These are phyloP conservation scores for Mycena belliarum DNA, from an alignment of 768 basidiomycete species.

Conservation along the genomic window DNA sequence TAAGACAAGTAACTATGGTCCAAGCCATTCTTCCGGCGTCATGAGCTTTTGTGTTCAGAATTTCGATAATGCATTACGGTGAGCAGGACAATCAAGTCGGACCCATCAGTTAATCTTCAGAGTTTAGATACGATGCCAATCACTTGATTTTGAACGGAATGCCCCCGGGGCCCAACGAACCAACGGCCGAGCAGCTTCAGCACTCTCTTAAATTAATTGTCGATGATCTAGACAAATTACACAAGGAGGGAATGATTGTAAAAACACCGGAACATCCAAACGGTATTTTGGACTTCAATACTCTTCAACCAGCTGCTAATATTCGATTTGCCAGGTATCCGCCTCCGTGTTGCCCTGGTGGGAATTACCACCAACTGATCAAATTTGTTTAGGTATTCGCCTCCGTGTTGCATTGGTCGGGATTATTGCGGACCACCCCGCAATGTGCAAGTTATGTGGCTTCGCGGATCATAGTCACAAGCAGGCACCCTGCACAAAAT, in stretches of 20 bases:
- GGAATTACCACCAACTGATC: too few relatives aligned
- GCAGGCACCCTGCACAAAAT: not conserved
- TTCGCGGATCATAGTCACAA: not conserved
- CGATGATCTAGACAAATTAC: constrained; percentile 30
- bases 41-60: constrained; percentile 21
- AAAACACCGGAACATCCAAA: constrained; percentile 19
- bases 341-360: too few relatives aligned
- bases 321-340: too few relatives aligned
- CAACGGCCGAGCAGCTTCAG: constrained; percentile 28
- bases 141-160: constrained; percentile 22
- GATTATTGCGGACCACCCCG: not conserved
- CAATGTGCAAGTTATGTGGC: not conserved
- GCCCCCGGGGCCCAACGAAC: constrained; percentile 31
- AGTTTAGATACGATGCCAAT: constrained; percentile 1
- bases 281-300: constrained; percentile 17
- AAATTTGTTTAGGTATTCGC: not conserved
- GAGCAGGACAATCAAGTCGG: not conserved
- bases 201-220: constrained; percentile 26
- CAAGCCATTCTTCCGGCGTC: constrained; percentile 25
- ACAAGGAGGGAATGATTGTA: constrained; percentile 25
- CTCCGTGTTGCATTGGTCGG: not conserved
- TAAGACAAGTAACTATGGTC: constrained; percentile 22
- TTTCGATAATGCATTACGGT: constrained; percentile 14
- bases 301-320: too few relatives aligned
- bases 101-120: not conserved